These are phyloP conservation scores for Argentina anserina DNA, from an alignment of 306 rosid species.

Conservation along the genomic window DNA sequence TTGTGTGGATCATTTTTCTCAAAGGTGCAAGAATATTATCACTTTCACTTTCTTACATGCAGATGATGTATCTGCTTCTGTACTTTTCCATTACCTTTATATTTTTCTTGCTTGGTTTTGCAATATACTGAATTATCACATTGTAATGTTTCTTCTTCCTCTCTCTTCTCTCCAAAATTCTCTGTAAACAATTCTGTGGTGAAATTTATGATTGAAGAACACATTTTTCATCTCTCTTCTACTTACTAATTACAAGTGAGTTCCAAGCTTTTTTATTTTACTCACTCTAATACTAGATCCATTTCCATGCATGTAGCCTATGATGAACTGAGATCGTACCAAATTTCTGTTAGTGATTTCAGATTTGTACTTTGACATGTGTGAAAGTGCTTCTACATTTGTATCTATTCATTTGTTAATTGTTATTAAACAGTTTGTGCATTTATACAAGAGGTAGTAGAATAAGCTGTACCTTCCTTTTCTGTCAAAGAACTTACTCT, in stretches of 20 bases:
- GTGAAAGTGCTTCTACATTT: not conserved
- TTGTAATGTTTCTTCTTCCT: not conserved
- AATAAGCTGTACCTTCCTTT: not conserved
- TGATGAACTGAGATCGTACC: not conserved
- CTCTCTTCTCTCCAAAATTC: not conserved
- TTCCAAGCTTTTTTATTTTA: not conserved
- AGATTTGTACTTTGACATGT: not conserved
- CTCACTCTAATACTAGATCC: not conserved
- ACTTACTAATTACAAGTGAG: not conserved
- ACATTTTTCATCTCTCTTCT: not conserved
- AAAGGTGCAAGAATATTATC: constrained; percentile 51
- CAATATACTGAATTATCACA: not conserved
- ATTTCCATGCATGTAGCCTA: not conserved
- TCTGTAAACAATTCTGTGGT: not conserved
- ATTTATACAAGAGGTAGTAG: not conserved
- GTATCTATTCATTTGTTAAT: not conserved
- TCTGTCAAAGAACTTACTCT: not conserved
- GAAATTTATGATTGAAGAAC: not conserved
- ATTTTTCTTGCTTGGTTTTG: not conserved
- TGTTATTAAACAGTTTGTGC: not conserved
- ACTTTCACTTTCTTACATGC: constrained; percentile 16
- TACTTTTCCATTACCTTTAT: not conserved
- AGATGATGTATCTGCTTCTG: constrained; percentile 4
- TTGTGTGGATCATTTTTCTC: constrained; percentile 98
- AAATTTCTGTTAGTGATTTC: not conserved